phyloP scores from a whole-genome alignment of 257 asterid species.

The Solanum clarkiae region DNA sequence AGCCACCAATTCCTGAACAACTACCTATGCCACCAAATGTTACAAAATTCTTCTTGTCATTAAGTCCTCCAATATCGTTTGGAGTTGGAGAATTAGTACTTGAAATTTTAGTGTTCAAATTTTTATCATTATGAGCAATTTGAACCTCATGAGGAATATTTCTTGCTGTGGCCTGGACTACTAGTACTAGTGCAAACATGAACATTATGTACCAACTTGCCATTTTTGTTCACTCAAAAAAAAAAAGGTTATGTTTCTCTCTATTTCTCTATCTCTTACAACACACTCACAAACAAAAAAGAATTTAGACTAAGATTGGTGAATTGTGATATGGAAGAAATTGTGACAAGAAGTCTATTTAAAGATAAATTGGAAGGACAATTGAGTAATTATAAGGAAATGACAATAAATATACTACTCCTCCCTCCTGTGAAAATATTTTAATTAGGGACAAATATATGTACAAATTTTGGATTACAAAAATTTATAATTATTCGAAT shows the following conservation, averaged over 20 bases:
- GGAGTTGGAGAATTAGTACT: conserved; percentile 8
- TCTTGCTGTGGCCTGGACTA: conserved; percentile 39
- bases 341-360: conserved; percentile 19
- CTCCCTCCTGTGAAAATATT: not conserved
- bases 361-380: conserved; percentile 9
- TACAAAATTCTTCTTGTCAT: conserved; percentile 47
- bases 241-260: not conserved
- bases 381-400: not conserved
- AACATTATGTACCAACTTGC: conserved; percentile 23
- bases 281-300: not conserved
- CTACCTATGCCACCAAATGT: conserved; percentile 43
- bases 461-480: too few relatives aligned
- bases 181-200: conserved; percentile 21
- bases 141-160: conserved; percentile 22
- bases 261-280: not conserved
- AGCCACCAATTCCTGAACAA: conserved; percentile 39
- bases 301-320: not conserved
- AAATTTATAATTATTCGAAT: too few relatives aligned
- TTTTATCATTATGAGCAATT: not conserved
- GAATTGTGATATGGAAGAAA: conserved; percentile 7
- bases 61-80: conserved; percentile 6
- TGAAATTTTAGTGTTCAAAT: conserved; percentile 4
- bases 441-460: too few relatives aligned
- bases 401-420: not conserved
- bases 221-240: conserved; percentile 11